Evolutionary conservation across 352 stramenopile genomes (phyloP).

Genomic region (Phytopythium sindhum): DNA sequence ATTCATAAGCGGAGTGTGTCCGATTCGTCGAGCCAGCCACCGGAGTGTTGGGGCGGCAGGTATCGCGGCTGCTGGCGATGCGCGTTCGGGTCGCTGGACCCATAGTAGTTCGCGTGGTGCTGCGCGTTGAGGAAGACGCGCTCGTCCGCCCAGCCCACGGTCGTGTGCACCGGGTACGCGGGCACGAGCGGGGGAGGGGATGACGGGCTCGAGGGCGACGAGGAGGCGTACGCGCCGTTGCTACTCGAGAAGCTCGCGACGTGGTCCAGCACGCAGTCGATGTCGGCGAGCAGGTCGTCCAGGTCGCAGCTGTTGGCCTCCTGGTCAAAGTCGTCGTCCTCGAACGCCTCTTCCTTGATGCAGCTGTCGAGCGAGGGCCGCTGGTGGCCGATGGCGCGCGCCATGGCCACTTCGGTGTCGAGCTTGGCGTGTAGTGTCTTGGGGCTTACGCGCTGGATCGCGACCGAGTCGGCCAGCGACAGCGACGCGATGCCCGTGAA

Average conservation of each 20-base stretch:
- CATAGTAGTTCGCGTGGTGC: not conserved
- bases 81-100: not conserved
- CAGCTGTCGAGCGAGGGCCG: conserved; percentile 13
- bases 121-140: not conserved
- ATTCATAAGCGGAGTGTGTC: conserved; percentile 8
- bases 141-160: not conserved
- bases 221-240: conserved; percentile 8
- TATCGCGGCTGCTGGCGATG: conserved; percentile 3
- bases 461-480: conserved; percentile 8
- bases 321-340: conserved; percentile 12
- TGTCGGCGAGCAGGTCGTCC: conserved; percentile 43
- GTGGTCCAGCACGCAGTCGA: conserved; percentile 47
- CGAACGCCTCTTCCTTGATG: conserved; percentile 10
- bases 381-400: conserved; percentile 17
- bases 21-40: conserved; percentile 8
- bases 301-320: conserved; percentile 35
- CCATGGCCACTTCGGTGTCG: conserved; percentile 14
- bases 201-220: conserved; percentile 1
- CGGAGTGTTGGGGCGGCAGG: not conserved
- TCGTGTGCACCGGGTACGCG: conserved; percentile 12
- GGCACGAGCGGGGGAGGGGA: conserved; percentile 2
- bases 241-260: conserved; percentile 44
- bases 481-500: conserved; percentile 22
- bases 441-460: conserved; percentile 15
- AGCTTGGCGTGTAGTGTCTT: conserved; percentile 13